Evolutionary conservation across 805 yeast genomes (phyloP), one percentile per base, ranked within the genome.

Genomic region (Blastobotrys peoriensis): DNA sequence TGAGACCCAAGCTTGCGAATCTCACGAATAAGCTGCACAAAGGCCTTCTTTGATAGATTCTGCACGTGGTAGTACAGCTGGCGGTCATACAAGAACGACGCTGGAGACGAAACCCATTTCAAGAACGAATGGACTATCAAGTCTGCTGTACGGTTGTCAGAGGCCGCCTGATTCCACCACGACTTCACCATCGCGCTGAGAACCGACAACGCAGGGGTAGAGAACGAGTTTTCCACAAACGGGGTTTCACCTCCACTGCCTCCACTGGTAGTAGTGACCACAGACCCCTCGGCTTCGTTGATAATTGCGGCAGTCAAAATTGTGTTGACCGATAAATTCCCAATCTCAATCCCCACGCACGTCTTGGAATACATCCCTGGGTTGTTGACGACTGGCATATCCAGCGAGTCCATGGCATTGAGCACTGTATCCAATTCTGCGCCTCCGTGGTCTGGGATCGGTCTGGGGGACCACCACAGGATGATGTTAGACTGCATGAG

Each of bases 91-190:
- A 93, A 65, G 53, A 60, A 73, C 0, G 96, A 85, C 6, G 76
- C 75, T 6, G 85, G 76, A 40, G 80, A 76, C 52, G 86, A 86
- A 19, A 88, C 85, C 98, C 98, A 91, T 3, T 81, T 70, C 1
- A 86, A 83, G 60, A 91, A 79, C 21, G 79, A 74, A 55, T 86
- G 86, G 49, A 88, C 82, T 75, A 89, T 75, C 1, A 85, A 69
- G 61, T 89, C 97, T 0, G 96, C 96, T 47, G 81, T 79, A 5
- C 69, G 53, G 53, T 83, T 76, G 44, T 77, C 78, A 17, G 69
- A 68, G 44, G 85, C 65, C 0, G 96, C 97, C 57, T 80, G 83
- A 56, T 87, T 94, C 96, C 97, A 91, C 96, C 96, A 87, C 25
- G 73, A 79, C 56, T 83, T 86, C 9, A 93, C 83, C 74, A 93